These are phyloP conservation scores for Schizonepeta tenuifolia DNA, from an alignment of 257 asterid genomes.

Conservation along the genomic window DNA sequence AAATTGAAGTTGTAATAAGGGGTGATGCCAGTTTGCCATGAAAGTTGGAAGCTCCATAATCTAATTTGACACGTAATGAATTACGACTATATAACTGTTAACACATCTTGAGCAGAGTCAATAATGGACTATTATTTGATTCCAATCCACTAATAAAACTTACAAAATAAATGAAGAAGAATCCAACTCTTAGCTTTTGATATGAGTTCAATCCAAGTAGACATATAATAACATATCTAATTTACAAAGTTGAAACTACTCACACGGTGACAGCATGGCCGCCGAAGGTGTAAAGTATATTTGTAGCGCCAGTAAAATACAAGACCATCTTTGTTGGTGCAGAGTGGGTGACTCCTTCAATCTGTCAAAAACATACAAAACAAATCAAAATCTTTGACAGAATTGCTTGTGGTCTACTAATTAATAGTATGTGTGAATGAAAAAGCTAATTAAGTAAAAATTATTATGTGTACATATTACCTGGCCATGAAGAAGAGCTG, in stretches of 20 bases:
- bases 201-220: too few relatives aligned
- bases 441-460: too few relatives aligned
- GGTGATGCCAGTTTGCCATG: too few relatives aligned
- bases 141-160: neutral
- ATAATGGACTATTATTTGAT: too few relatives aligned
- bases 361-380: slow-evolving; percentile 18
- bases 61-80: too few relatives aligned
- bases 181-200: neutral
- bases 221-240: too few relatives aligned
- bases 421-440: neutral
- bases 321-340: slow-evolving; percentile 40
- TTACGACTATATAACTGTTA: too few relatives aligned
- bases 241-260: slow-evolving; percentile 4
- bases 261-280: slow-evolving; percentile 50
- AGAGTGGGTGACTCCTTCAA: slow-evolving; percentile 43
- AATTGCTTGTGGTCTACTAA: neutral
- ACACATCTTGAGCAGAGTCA: too few relatives aligned
- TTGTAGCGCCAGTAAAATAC: slow-evolving; percentile 46
- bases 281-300: slow-evolving; percentile 48
- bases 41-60: too few relatives aligned
- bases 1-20: too few relatives aligned
- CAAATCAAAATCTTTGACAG: neutral
- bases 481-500: slow-evolving; percentile 46
- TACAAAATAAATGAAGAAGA: too few relatives aligned
- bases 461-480: slow-evolving; percentile 25